Evolutionary conservation across 2,329 filamentous ascomycete genomes (phyloP), one percentile per base, ranked within the genome.

Genomic region (Fusarium dimerum): DNA sequence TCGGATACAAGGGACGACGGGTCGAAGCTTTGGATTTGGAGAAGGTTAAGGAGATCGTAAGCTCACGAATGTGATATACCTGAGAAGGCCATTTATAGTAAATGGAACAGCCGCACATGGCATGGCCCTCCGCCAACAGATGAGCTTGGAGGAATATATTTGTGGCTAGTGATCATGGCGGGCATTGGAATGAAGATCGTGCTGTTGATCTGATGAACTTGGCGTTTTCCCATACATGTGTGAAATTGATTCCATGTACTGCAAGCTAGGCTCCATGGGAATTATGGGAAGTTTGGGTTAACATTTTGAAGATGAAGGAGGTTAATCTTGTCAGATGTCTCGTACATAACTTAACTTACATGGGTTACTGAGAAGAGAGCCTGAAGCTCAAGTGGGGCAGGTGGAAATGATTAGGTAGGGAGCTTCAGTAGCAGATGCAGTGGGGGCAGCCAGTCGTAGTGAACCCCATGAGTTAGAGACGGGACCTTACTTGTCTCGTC

Each of bases 21-120:
- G 69, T 83, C 1, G 77, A 82, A 45, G 81, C 76, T 0, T 64
- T 83, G 40, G 77, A 79, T 30, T 65, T 82, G 34, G 71, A 75
- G 1, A 70, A 64, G 47, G 68, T 81, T 1, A 78, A 71, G 60
- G 69, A 73, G 3, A 73, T 83, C 38, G 71, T 83, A 3, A 36
- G 32, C 9, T 11, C 32, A 36, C 32, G 32, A 11, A 36, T 36
- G 11, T 36, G 13, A 36, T 15, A 9, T 12, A 15, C 4, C 10
- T 15, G 32, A 15, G 32, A 36, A 15, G 3, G 32, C 11, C 4
- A 36, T 36, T 36, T 15, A 15, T 36, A 36, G 32, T 36, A 9
- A 5, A 36, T 36, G 7, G 7, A 26, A 7, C 4, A 3, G 32
- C 32, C 4, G 13, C 13, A 36, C 10, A 36, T 36, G 20, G 20